Base-by-base conservation (phyloP, 2,329 filamentous ascomycete genomes). In the Lomentospora prolificans region DNA sequence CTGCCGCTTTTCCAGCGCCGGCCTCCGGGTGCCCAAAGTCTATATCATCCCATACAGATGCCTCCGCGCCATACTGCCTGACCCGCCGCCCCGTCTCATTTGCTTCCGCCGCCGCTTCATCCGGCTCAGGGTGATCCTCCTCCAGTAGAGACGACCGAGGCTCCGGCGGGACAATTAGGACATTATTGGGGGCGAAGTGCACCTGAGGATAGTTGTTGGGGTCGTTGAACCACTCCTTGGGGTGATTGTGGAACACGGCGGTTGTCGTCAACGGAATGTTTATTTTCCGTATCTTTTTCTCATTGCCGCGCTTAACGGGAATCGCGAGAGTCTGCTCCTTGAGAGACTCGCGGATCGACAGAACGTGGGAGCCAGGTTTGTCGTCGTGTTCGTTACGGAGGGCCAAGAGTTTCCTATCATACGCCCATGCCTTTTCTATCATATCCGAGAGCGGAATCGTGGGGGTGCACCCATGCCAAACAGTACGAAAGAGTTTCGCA, bases 371-470 rank as follows among this genome's bases (percentile, higher is more conserved):
- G 10, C 53, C 53, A n/a, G 41, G 28, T 25, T 24, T 25, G n/a
- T 25, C 41, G 9, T 25, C 25, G 28, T 48, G 22, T 3, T 19
- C 27, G 22, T 36, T 8, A n/a, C 41, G n/a, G 25, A 31, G 25
- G 24, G 52, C 22, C 5, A 27, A 12, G 25, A 59, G 55, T 48
- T 52, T 41, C 14, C 31, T 19, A 31, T 58, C 58, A 51, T 46
- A 50, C 4, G 5, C 31, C 12, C 31, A 36, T 4, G 57, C 55
- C 50, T 55, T 41, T 6, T 24, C 50, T 6, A 59, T 31, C 30
- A 28, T 30, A 9, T 39, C 54, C 4, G 53, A 30, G 6, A 60
- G 55, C n/a, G 53, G 33, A 14, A 50, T 12, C 19, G 25, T 30
- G n/a, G 55, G 57, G 14, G 25, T 27, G 44, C 44, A 52, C 30